Evolutionary conservation across 2,329 filamentous ascomycete genomes (phyloP), one percentile per base, ranked within the genome.

Genomic region (Cercospora sesami): DNA sequence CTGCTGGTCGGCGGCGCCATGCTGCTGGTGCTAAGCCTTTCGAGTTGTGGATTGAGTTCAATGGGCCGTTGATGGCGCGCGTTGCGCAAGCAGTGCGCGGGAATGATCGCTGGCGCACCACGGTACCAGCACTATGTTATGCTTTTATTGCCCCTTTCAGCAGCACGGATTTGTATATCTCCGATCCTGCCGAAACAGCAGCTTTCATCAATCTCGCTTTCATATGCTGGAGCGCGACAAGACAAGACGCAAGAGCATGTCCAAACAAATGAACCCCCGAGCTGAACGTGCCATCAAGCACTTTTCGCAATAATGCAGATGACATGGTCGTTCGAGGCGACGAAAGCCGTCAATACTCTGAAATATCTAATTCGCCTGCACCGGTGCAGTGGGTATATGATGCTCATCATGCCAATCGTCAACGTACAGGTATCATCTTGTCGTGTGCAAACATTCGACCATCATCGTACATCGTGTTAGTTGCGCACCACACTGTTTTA

Each of bases 1-100:
- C 72, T 70, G 64, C 74, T 76, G 10, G 69, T 64, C 28, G 63
- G 63, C 18, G 63, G 58, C 39, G 55, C 57, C 63, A 65, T 65
- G 7, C 12, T 36, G 55, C 18, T 23, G 36, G 48, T 39, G 28
- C 51, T 55, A 39, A 48, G 53, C 39, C 18, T 57, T 31, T 18
- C 21, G 18, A 30, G 36, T 6, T 39, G 31, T 12, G 18, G 31
- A 31, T 57, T 39, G 62, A 64, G 48, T 64, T 64, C 48, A 51
- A 23, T 64, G 51, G 62, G 21, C 23, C 48, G 48, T 57, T 31
- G 55, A 64, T 57, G 60, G 60, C 28, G 42, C 26, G 16, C 36
- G 39, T 62, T 61, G 60, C 42, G 60, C 60, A 53, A 21, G 48
- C 23, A 26, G 33, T 30, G 59, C 36, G 36, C 59, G 31, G 30